Conservation (phyloP, 192 early-diverging fungal species). For the Gigaspora rosea region DNA sequence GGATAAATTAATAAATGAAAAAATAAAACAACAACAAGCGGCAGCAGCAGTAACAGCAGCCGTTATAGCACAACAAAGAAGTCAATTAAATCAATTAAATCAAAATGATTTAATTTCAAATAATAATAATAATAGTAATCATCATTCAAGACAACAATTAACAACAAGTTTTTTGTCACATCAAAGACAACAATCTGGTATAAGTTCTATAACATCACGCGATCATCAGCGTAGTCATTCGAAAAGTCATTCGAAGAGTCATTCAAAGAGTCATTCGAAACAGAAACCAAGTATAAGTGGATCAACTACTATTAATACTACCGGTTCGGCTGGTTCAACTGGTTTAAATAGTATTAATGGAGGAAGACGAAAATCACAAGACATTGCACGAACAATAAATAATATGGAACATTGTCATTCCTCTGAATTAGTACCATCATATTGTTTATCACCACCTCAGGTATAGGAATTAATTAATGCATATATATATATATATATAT, state of each 20-base stretch:
- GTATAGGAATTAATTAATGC: too few relatives aligned
- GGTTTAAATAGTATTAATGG: too few relatives aligned
- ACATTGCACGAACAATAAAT: neutral
- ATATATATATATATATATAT: slow-evolving; percentile 1
- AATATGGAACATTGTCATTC: neutral
- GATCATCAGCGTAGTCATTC: neutral
- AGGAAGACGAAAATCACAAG: neutral
- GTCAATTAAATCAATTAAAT: too few relatives aligned
- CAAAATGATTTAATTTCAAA: too few relatives aligned
- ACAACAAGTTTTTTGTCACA: neutral
- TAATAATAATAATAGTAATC: too few relatives aligned
- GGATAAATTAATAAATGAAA: slow-evolving; percentile 26
- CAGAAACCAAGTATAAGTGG: too few relatives aligned
- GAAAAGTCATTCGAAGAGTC: too few relatives aligned
- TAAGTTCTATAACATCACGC: neutral
- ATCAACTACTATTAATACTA: too few relatives aligned
- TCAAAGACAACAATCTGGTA: neutral
- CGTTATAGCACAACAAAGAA: too few relatives aligned
- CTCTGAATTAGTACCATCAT: slow-evolving; percentile 3
- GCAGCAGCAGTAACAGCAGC: too few relatives aligned
- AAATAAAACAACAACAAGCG: neutral
- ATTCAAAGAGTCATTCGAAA: neutral
- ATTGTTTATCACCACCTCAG: slow-evolving; percentile 26
- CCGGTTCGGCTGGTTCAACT: too few relatives aligned
- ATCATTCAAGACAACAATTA: neutral